Evolutionary conservation across 345 rosid genomes (phyloP), one percentile per base, ranked within the genome.

Genomic region (Ceriops zippeliana): DNA sequence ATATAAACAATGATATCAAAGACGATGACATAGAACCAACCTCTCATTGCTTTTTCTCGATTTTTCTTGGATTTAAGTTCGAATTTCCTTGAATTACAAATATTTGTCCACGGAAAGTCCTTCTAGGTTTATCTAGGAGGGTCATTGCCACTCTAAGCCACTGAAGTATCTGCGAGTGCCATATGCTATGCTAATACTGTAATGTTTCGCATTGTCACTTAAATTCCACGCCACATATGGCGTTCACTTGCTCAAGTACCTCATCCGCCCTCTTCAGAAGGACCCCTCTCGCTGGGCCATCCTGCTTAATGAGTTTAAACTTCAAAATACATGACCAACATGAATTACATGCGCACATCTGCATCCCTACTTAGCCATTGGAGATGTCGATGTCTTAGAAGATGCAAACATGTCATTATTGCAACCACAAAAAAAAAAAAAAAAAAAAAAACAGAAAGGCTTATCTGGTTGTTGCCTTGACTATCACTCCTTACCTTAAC

Each of bases 401-500:
- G 9, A 4, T n/a, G 11, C 52, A 21, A 52, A 62, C 24, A 70
- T 6, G 20, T 64, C 34, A 75, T 72, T 75, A 81, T 81, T 67
- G 73, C 82, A 31, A 31, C 6, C 30, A 28, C 26, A 0, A 24
- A 9, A 37, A 6, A 7, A 6, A 5, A 6, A 37, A 37, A 37
- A 7, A 37, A 9, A 37, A 9, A 37, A 8, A n/a, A n/a, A 38
- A 9, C 0, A 24, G n/a, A 9, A 69, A 77, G 66, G 74, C 42
- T 56, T 20, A 74, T 77, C 68, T 62, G 72, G 79, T 66, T 20
- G 75, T 69, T 77, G 52, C 84, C 73, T 71, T 71, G 62, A 62
- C 69, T 71, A 62, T 61, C 70, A 46, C 71, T 52, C 58, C 42
- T 72, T 65, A 64, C 70, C 74, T 73, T 73, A 72, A 76, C 59